Conservation (phyloP, 2,329 filamentous ascomycete genomes). For the Tothia fuscella region DNA sequence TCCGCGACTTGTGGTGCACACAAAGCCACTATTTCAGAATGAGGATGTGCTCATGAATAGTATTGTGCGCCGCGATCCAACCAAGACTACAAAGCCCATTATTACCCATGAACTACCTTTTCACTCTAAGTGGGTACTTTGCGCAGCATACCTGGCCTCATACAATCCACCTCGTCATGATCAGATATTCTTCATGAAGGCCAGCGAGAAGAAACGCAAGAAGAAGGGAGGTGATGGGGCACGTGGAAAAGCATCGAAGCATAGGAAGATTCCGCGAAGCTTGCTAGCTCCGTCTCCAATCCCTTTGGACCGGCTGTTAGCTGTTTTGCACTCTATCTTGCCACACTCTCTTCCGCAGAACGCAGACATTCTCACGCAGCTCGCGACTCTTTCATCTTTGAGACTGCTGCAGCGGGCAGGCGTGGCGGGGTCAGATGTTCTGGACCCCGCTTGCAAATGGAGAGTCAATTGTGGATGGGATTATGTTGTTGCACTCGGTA, state of each 20-base stretch:
- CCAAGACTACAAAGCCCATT: constrained; percentile 4
- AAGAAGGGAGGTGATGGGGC: constrained; percentile 39
- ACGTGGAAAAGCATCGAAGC: constrained; percentile 26
- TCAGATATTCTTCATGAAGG: constrained; percentile 62
- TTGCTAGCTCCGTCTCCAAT: constrained; percentile 68
- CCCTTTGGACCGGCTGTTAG: constrained; percentile 64
- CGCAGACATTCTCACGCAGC: constrained; percentile 38
- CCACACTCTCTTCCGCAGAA: constrained; percentile 31
- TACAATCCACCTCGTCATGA: constrained; percentile 70
- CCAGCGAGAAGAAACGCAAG: constrained; percentile 39
- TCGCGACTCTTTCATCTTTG: constrained; percentile 63
- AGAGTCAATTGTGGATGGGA: constrained; percentile 72
- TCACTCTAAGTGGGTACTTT: constrained; percentile 60
- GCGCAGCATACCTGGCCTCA: constrained; percentile 69
- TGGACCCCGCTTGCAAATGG: constrained; percentile 63
- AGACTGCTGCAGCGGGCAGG: constrained; percentile 52
- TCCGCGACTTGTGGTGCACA: constrained; percentile 64
- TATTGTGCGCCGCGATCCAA: constrained; percentile 11
- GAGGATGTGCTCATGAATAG: constrained; percentile 57
- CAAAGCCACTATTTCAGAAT: constrained; percentile 58
- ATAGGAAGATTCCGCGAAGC: constrained; percentile 55
- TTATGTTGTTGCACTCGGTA: constrained; percentile 54
- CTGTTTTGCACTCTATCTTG: constrained; percentile 60
- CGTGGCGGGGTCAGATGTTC: constrained; percentile 46
- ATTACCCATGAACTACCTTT: constrained; percentile 47